Base-by-base conservation (phyloP, 495 filamentous ascomycete genomes). In the Daldinia childiae region DNA sequence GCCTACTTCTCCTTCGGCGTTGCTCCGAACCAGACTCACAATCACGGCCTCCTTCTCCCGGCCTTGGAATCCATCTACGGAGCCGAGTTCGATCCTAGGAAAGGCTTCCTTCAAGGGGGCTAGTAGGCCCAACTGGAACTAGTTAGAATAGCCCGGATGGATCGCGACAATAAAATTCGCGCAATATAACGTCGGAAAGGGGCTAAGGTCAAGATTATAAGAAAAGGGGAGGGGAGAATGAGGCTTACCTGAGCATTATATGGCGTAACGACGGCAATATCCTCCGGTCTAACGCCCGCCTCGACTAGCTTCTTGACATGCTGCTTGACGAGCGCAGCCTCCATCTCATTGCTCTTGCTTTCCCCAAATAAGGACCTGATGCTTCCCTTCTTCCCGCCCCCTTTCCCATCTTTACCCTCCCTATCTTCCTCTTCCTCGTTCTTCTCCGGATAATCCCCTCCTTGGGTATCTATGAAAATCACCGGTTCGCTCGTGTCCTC, bases 11-110 rank as follows among this genome's bases (percentile, higher is more conserved):
- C 90, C 86, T 58, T 92, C 88, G 19, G 87, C 72, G 80, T 98
- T 98, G 79, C 94, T 97, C 69, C 95, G 85, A 39, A 99, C 95
- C 24, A 98, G 84, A 77, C 89, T 93, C 17, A 99, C 89, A 34
- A 99, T 87, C 39, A 99, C 91, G 2, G 92, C 95, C 78, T 99
- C 95, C 80, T 99, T 99, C 81, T 99, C 95, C 12, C 95, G 86
- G 39, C 95, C 95, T 77, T 99, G 95, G 77, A 99, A 99, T 6
- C 94, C 94, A 80, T 99, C 95, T 3, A 99, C 93, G 72, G 92
- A 97, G 27, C 95, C 95, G 17, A 98, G 81, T 77, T 99, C 95
- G 14, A 99, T 87, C 3, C 89, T 93, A 0, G 90, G 90, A 69
- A 91, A 97, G 48, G 83, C 82, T 58, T 94, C 91, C 64, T 94